Evolutionary conservation across 352 stramenopile genomes (phyloP), one percentile per base, ranked within the genome.

Genomic region (Phytophthora fragariae): DNA sequence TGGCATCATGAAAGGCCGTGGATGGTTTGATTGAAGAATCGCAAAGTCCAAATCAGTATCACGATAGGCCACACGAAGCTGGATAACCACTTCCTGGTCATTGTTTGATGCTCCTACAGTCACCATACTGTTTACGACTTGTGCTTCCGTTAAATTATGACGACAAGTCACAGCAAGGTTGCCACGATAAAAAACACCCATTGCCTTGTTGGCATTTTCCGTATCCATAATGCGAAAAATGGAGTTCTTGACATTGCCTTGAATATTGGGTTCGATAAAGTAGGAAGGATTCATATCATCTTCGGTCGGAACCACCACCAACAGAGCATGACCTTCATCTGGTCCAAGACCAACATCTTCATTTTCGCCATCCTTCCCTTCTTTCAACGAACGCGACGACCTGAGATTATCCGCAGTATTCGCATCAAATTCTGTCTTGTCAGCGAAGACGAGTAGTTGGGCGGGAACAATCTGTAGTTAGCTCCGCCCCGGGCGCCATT

Each of bases 121-220:
- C 44, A 50, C 15, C 44, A 50, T 19, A 50, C 44, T 50, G 44
- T 50, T 50, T 50, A 19, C 14, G 24, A 24, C 44, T 50, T 50
- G 11, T 50, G 12, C 5, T 50, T 50, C 44, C 44, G 44, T 50
- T 24, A 50, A 17, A 50, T 50, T 50, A 21, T 50, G 44, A 50
- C 15, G 44, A 50, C 44, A 50, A 50, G 44, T n/a, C 44, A 50
- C 44, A 50, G 44, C 44, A 50, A 50, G 44, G 44, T 50, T 50
- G 44, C 44, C 44, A 50, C 44, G 41, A 50, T 27, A 50, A 14
- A 50, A 50, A 24, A 19, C 9, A 50, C 44, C 44, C 15, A 50
- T 21, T 21, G 44, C 44, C 44, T 50, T 50, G 44, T 50, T 50
- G 44, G 44, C 44, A 50, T 50, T 50, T 50, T 1, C 44, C 24